Conservation (phyloP, 495 filamentous ascomycete genomes). For the Endocarpon pusillum region DNA sequence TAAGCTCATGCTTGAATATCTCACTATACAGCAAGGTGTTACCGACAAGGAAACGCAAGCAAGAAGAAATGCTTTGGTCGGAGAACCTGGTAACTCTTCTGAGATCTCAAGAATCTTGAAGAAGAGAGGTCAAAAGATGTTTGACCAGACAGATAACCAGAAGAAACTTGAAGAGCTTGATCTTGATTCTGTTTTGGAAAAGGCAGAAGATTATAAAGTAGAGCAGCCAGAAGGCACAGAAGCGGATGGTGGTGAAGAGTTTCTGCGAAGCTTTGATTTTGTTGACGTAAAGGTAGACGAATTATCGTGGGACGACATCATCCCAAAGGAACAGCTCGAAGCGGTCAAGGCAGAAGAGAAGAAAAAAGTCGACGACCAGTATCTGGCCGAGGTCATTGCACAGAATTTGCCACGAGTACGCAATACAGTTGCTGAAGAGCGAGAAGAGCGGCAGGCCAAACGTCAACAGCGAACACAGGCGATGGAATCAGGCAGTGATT, state of each 20-base stretch:
- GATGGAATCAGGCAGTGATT: constrained; percentile 37
- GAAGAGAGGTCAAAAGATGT: constrained; percentile 88
- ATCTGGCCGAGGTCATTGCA: constrained; percentile 67
- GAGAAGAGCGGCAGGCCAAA: constrained; percentile 83
- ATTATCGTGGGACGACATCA: constrained; percentile 93
- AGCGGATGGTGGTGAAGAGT: constrained; percentile 83
- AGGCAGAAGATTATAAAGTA: constrained; percentile 88
- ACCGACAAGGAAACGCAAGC: constrained; percentile 66
- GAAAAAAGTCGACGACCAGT: constrained; percentile 61
- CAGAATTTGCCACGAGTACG: constrained; percentile 77
- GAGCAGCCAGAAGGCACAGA: constrained; percentile 80
- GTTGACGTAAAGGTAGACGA: constrained; percentile 89
- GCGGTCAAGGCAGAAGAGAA: constrained; percentile 80
- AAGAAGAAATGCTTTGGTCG: constrained; percentile 27
- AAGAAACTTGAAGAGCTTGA: constrained; percentile 94
- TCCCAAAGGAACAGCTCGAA: constrained; percentile 80
- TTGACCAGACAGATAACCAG: constrained; percentile 90
- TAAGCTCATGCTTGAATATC: constrained; percentile 95
- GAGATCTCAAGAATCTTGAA: constrained; percentile 90
- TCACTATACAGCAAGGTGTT: constrained; percentile 91
- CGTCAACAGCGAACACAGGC: constrained; percentile 69
- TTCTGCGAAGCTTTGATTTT: constrained; percentile 73
- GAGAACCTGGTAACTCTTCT: constrained; percentile 70
- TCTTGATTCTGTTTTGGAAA: constrained; percentile 89
- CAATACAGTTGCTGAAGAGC: constrained; percentile 47